These are phyloP conservation scores for Starmera amethionina DNA, from an alignment of 805 yeast genomes.

Conservation along the genomic window DNA sequence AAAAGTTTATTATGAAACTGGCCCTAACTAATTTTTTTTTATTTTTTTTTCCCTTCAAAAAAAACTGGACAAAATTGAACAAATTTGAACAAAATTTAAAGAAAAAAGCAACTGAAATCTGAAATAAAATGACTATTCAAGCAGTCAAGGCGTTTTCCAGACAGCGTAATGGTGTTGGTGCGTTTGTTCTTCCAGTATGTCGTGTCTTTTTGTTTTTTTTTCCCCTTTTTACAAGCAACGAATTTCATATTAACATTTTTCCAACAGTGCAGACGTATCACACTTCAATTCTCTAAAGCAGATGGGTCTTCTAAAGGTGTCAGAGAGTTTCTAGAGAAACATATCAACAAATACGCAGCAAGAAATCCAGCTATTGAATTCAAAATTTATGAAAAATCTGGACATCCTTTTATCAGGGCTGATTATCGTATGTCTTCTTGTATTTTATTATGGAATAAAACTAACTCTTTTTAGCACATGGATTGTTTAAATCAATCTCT, in stretches of 20 bases:
- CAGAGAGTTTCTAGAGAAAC: constrained; percentile 51
- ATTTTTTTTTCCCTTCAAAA: too few species aligned
- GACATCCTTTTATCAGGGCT: constrained; percentile 73
- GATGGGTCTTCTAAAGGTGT: constrained; percentile 91
- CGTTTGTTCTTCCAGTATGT: constrained; percentile 48
- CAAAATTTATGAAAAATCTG: constrained; percentile 56
- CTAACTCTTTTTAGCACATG: constrained; percentile 14
- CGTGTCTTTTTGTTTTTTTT: too few species aligned
- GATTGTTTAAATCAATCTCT: constrained; percentile 52
- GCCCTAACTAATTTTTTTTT: too few species aligned
- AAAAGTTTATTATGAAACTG: too few species aligned
- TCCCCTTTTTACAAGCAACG: too few species aligned
- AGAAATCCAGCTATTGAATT: constrained; percentile 62
- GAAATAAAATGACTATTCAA: constrained; percentile 38
- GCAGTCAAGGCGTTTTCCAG: constrained; percentile 48
- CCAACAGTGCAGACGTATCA: constrained; percentile 52
- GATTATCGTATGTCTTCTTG: constrained; percentile 26
- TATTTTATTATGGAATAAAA: constrained; percentile 6
- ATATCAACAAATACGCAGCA: constrained; percentile 45
- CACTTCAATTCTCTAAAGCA: constrained; percentile 83
- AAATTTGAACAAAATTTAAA: too few species aligned
- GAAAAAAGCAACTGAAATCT: neutral
- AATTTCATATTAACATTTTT: too few species aligned
- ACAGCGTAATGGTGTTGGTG: constrained; percentile 69
- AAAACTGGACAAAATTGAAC: too few species aligned